Conservation (phyloP, 2,329 filamentous ascomycete species). For the Myotisia sp. region DNA sequence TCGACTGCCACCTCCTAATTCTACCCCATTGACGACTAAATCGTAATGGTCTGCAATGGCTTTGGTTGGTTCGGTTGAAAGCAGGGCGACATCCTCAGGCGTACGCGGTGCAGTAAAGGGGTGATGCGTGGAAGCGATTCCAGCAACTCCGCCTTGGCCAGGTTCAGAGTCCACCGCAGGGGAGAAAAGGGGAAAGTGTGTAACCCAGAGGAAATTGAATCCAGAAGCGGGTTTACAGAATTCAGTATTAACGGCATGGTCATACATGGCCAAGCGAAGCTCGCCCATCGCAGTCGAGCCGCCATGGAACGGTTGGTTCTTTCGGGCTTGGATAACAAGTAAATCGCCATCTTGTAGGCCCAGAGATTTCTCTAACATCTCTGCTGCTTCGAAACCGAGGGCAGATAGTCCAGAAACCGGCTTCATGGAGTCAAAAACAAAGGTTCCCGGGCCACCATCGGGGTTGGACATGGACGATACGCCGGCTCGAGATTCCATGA, state of each 20-base stretch:
- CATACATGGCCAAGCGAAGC: conserved; percentile 56
- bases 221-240: conserved; percentile 38
- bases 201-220: conserved; percentile 71
- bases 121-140: conserved; percentile 80
- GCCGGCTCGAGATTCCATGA: conserved; percentile 53
- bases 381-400: conserved; percentile 58
- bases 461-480: conserved; percentile 51
- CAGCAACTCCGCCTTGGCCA: conserved; percentile 67
- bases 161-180: conserved; percentile 51
- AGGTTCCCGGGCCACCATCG: conserved; percentile 64
- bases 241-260: conserved; percentile 49
- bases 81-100: conserved; percentile 55
- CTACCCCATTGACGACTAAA: conserved; percentile 85
- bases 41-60: conserved; percentile 85
- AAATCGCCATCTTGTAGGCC: conserved; percentile 58
- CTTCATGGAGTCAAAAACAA: conserved; percentile 58
- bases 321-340: conserved; percentile 65
- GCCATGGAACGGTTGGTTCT: conserved; percentile 49
- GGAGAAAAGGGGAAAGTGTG: conserved; percentile 84
- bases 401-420: conserved; percentile 64
- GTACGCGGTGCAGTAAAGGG: conserved; percentile 83
- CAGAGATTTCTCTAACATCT: conserved; percentile 40
- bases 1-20: conserved; percentile 81
- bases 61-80: conserved; percentile 55
- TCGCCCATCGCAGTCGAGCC: conserved; percentile 62